phyloP scores from a whole-genome alignment of 78 protist species.

The Trichosphaerium sp. region DNA sequence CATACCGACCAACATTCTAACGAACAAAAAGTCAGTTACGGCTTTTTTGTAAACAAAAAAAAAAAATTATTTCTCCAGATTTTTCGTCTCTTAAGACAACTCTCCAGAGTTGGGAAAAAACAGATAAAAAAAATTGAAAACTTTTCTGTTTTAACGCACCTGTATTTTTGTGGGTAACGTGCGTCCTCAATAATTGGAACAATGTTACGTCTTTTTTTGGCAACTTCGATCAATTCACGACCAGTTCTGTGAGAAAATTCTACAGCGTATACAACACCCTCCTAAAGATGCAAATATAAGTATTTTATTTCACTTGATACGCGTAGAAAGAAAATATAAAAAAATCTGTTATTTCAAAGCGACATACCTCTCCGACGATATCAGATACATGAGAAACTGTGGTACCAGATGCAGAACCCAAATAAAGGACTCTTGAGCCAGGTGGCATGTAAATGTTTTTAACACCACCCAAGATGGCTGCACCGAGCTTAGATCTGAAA shows the following conservation, averaged over 20 bases:
- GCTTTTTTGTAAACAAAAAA: too few relatives aligned
- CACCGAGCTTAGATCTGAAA: conserved; percentile 98
- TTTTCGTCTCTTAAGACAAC: too few relatives aligned
- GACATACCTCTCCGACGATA: conserved; percentile 90
- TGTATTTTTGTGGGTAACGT: conserved; percentile 94
- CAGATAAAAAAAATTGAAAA: not conserved
- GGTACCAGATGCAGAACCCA: conserved; percentile 99
- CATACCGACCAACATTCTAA: conserved; percentile 98
- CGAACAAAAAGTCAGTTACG: too few relatives aligned
- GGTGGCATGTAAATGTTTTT: conserved; percentile 85
- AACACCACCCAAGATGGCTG: conserved; percentile 96
- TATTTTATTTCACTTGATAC: not conserved
- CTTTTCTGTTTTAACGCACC: too few relatives aligned
- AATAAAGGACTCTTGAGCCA: conserved; percentile 96
- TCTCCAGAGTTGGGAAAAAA: not conserved
- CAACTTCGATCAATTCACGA: conserved; percentile 95
- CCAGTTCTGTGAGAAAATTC: conserved; percentile 98
- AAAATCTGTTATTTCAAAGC: too few relatives aligned
- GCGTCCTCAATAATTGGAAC: conserved; percentile 99
- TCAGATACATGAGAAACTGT: conserved; percentile 99
- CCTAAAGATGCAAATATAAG: conserved; percentile 15
- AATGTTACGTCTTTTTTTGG: conserved; percentile 96
- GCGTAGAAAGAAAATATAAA: not conserved
- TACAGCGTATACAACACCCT: conserved; percentile 97
- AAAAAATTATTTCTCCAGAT: too few relatives aligned